Base-by-base conservation (phyloP, 2,329 filamentous ascomycete genomes). In the Teratosphaeria zuluensis region DNA sequence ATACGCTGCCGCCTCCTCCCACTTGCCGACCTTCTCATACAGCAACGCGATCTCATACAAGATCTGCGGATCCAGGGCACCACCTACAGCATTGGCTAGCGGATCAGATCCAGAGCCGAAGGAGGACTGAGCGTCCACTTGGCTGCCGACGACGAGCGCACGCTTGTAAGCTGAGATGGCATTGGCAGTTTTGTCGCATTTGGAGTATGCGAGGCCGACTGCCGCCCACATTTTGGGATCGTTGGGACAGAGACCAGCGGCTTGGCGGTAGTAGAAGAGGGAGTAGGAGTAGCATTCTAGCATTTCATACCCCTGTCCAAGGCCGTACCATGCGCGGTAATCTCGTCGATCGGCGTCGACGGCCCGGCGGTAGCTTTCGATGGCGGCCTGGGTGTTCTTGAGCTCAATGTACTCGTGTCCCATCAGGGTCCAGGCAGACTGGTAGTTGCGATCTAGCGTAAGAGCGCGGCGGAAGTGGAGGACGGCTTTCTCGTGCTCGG, bases 191-290 rank as follows among this genome's bases (percentile, higher is more conserved):
- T 92, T 85, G 56, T 86, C 87, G 81, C 96, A 95, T 71, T 92
- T 92, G 62, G 92, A 88, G 63, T 95, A 86, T 71, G 92, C 96
- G 35, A 89, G 89, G 9, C 90, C 94, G 4, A 99, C 91, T 0
- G 94, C 94, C 78, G 94, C 88, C 94, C 94, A 99, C 89, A 99
- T 95, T 74, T 97, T 97, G 0, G 92, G 90, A 66, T 99, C 94
- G 80, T 92, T 96, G 0, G 92, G 91, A n/a, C 92, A 85, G 1
- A 99, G 79, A 0, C 91, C 90, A 0, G 92, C 92, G 0, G 94
- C 94, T 58, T 94, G 90, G 70, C 97, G 95, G 77, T 96, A 96
- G 75, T 99, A 99, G 82, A 94, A 97, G 0, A 99, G 77, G 0
- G 92, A 92, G 72, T 99, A 99, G 51, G 92, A 91, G 70, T 96